Conservation (phyloP, 345 rosid genomes). For the Melaleuca alternifolia region DNA sequence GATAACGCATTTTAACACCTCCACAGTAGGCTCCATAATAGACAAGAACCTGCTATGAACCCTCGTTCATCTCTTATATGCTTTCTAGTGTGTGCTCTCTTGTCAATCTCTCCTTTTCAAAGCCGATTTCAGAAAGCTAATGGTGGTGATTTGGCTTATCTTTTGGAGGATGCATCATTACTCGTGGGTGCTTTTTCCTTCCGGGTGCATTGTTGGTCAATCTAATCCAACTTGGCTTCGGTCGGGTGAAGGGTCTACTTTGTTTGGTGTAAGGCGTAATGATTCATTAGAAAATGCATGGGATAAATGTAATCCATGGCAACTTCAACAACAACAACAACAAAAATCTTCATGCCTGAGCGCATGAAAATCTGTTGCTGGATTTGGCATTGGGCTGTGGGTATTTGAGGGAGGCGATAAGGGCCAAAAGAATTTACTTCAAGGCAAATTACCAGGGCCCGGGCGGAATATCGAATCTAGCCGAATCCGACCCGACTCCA, state of each 20-base stretch:
- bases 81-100: background rate
- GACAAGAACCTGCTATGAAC: background rate
- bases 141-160: background rate
- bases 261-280: background rate
- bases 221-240: background rate
- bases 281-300: background rate
- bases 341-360: background rate
- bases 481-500: too few species aligned
- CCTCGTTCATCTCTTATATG: background rate
- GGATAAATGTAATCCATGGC: background rate
- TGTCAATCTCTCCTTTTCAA: background rate
- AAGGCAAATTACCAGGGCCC: too few species aligned
- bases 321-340: background rate
- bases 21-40: too few species aligned
- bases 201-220: background rate
- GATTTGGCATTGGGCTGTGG: background rate
- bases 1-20: too few species aligned
- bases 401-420: background rate
- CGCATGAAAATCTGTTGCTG: background rate
- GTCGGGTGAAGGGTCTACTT: background rate
- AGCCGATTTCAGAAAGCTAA: background rate
- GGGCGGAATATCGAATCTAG: too few species aligned
- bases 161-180: background rate
- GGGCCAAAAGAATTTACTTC: too few species aligned
- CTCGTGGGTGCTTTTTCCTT: background rate